Evolutionary conservation across 1,284 basidiomycete genomes (phyloP).

Genomic region (Anthracocystis walkeri): DNA sequence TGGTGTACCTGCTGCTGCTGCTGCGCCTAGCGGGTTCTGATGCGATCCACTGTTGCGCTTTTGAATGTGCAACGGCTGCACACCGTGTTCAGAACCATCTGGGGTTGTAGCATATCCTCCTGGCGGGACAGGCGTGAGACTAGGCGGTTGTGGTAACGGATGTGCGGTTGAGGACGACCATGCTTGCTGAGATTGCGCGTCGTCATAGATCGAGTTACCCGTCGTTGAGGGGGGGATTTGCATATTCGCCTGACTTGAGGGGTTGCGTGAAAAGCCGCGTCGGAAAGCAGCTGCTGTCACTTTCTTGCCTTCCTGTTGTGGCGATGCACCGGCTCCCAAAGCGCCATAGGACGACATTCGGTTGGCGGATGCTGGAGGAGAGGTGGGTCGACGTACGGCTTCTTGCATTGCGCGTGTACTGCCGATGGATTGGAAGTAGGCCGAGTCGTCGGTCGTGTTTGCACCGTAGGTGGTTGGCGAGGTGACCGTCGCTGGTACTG

Average conservation of each 20-base stretch:
- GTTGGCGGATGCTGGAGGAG: conserved; percentile 19
- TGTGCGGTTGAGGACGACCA: conserved; percentile 8
- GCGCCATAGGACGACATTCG: conserved; percentile 40
- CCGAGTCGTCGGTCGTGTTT: conserved; percentile 29
- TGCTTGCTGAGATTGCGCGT: conserved; percentile 6
- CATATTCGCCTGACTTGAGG: conserved; percentile 44
- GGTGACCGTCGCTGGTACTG: conserved; percentile 6
- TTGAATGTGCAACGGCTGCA: conserved; percentile 53
- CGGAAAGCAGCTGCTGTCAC: conserved; percentile 64
- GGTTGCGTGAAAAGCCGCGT: conserved; percentile 54
- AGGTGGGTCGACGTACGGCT: conserved; percentile 51
- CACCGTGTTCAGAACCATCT: conserved; percentile 13
- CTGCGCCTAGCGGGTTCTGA: conserved; percentile 19
- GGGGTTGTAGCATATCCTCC: conserved; percentile 28
- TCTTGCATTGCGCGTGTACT: conserved; percentile 60
- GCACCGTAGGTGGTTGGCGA: conserved; percentile 30
- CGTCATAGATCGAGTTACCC: conserved; percentile 15
- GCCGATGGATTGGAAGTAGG: conserved; percentile 60
- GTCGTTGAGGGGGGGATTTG: not conserved
- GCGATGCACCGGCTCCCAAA: conserved; percentile 10
- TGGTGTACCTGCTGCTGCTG: conserved; percentile 35
- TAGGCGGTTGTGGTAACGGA: conserved; percentile 27
- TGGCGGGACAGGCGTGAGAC: conserved; percentile 20
- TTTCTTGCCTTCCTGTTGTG: conserved; percentile 53
- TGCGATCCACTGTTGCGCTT: conserved; percentile 42